Conservation (phyloP, 306 rosid genomes). For the Mimosa pudica region DNA sequence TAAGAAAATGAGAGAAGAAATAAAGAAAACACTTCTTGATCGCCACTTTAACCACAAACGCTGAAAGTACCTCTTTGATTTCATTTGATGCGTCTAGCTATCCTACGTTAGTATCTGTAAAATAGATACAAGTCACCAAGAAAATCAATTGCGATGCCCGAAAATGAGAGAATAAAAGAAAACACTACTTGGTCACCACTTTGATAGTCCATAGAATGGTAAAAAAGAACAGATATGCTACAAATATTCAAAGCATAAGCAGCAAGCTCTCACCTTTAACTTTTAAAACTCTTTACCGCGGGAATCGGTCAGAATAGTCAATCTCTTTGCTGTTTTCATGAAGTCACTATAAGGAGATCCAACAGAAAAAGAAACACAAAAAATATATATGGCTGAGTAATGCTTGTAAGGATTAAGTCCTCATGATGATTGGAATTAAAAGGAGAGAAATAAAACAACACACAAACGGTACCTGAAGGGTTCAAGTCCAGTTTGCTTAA, state of each 20-base stretch:
- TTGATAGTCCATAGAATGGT: background rate
- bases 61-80: conserved; percentile 22
- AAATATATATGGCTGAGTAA: conserved; percentile 21
- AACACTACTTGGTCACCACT: background rate
- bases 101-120: conserved; percentile 68
- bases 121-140: conserved; percentile 6
- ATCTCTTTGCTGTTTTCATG: conserved; percentile 74
- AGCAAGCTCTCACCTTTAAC: conserved; percentile 42
- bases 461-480: conserved; percentile 67
- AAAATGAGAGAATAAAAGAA: background rate
- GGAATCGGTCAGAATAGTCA: conserved; percentile 67
- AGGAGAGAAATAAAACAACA: background rate
- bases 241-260: background rate
- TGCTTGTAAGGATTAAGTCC: background rate
- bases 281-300: conserved; percentile 52
- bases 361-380: conserved; percentile 9
- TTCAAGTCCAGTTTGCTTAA: conserved; percentile 82
- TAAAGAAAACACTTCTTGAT: background rate
- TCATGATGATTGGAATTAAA: background rate
- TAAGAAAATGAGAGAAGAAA: background rate
- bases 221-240: background rate
- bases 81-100: conserved; percentile 28
- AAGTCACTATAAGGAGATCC: conserved; percentile 66
- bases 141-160: background rate
- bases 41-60: conserved; percentile 55